Conservation (phyloP, 2,329 filamentous ascomycete species). For the Clonostachys sp. region DNA sequence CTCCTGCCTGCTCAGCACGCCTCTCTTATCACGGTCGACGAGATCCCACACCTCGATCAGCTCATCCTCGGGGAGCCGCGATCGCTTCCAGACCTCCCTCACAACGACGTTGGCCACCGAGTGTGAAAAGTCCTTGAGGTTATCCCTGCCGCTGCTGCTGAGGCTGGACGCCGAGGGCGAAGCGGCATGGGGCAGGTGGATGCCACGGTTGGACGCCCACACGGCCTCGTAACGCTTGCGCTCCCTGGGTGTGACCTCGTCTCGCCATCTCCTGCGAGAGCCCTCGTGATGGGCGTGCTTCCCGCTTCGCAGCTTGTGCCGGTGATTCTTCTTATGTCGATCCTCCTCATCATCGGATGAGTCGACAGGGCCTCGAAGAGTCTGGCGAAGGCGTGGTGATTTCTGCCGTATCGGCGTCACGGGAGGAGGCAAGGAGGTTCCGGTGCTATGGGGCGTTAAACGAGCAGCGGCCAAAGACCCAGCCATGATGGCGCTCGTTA, state of each 20-base stretch:
- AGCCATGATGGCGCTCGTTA: slow-evolving; percentile 72
- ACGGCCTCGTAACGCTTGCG: slow-evolving; percentile 79
- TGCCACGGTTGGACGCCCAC: slow-evolving; percentile 76
- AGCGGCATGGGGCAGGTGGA: slow-evolving; percentile 30
- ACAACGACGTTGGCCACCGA: slow-evolving; percentile 65
- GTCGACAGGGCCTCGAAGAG: slow-evolving; percentile 40
- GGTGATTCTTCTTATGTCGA: slow-evolving; percentile 39
- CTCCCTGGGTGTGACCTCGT: slow-evolving; percentile 66
- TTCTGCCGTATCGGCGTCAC: slow-evolving; percentile 35
- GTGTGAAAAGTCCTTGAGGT: slow-evolving; percentile 48
- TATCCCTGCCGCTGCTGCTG: slow-evolving; percentile 3
- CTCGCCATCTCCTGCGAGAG: slow-evolving; percentile 70
- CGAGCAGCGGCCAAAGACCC: slow-evolving; percentile 67
- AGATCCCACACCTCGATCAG: slow-evolving; percentile 75
- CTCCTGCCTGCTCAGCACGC: slow-evolving; percentile 60
- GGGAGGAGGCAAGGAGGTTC: slow-evolving; percentile 24
- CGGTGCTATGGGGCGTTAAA: slow-evolving; percentile 31
- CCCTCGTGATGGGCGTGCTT: slow-evolving; percentile 76
- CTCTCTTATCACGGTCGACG: slow-evolving; percentile 53
- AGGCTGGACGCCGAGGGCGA: neutral
- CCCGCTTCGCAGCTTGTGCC: slow-evolving; percentile 45
- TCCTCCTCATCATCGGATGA: slow-evolving; percentile 37
- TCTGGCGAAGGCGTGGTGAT: slow-evolving; percentile 57
- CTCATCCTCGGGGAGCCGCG: slow-evolving; percentile 61
- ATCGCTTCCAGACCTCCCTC: slow-evolving; percentile 71